Evolutionary conservation across 495 filamentous ascomycete species (phyloP).

Genomic region (Penicillium ucsense): DNA sequence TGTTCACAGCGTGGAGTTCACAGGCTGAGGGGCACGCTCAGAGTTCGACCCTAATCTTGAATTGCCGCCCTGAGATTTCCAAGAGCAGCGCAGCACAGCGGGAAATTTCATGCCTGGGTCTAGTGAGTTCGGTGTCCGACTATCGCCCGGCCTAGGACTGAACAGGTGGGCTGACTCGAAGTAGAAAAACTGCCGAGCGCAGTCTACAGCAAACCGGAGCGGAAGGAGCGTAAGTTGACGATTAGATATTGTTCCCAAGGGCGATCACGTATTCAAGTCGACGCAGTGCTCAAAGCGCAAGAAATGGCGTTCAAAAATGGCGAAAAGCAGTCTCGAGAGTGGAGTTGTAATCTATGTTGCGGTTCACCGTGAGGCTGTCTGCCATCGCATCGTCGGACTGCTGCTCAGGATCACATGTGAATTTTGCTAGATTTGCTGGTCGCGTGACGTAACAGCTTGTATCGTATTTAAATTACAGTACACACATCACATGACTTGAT

Average conservation of each 20-base stretch:
- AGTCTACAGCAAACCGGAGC: neutral
- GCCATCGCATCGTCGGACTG: neutral
- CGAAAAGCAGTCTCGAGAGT: conserved; percentile 9
- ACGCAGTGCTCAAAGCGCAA: neutral
- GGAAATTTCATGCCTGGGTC: conserved; percentile 26
- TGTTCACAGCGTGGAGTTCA: neutral
- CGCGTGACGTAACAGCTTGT: conserved; percentile 30
- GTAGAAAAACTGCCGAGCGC: neutral
- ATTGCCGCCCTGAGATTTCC: conserved; percentile 16
- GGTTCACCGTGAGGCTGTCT: neutral
- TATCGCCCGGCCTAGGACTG: neutral
- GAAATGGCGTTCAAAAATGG: conserved; percentile 10
- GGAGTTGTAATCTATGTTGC: conserved; percentile 6
- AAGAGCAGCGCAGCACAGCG: conserved; percentile 17
- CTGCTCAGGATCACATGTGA: conserved; percentile 31
- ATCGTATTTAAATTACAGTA: conserved; percentile 14
- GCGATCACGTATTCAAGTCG: too few species aligned
- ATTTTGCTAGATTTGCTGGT: conserved; percentile 16
- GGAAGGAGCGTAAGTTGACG: neutral
- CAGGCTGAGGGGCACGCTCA: neutral
- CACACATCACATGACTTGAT: too few species aligned
- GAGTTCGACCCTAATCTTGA: neutral
- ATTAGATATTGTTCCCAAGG: neutral
- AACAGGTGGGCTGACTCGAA: conserved; percentile 2
- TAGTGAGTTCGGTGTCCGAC: neutral